Conservation (phyloP, 768 basidiomycete species). For the Leccinum ochraceum region DNA sequence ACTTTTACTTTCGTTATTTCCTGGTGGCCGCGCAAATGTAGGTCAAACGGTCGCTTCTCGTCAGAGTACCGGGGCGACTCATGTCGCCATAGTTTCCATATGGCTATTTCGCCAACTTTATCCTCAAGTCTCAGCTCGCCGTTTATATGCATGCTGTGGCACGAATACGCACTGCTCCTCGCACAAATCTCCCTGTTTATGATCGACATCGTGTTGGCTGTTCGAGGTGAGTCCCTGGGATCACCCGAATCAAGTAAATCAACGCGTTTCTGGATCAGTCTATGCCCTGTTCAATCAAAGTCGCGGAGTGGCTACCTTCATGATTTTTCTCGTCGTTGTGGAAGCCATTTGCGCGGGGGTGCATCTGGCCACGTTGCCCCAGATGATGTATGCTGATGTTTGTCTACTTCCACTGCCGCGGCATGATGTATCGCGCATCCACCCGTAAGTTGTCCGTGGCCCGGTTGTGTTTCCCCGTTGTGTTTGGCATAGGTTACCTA, state of each 20-base stretch:
- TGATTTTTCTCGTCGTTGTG: constrained; percentile 12
- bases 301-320: constrained; percentile 24
- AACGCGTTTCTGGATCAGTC: constrained; percentile 9
- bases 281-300: constrained; percentile 38
- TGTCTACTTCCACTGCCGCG: constrained; percentile 26
- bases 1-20: constrained; percentile 23
- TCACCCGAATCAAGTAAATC: not conserved
- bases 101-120: constrained; percentile 4
- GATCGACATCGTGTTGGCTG: constrained; percentile 26
- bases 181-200: constrained; percentile 13
- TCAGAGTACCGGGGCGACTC: not conserved
- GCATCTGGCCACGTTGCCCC: constrained; percentile 22
- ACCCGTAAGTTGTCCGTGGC: constrained; percentile 21
- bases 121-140: constrained; percentile 11
- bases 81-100: constrained; percentile 10
- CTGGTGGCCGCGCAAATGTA: constrained; percentile 14
- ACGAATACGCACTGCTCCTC: not conserved
- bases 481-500: not conserved
- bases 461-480: not conserved
- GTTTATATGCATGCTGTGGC: constrained; percentile 11
- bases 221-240: constrained; percentile 21
- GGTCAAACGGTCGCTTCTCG: not conserved
- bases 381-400: constrained; percentile 13
- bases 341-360: constrained; percentile 17
- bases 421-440: not conserved